Conservation (phyloP, 768 basidiomycete species). For the Dacryopinax primogenitus region DNA sequence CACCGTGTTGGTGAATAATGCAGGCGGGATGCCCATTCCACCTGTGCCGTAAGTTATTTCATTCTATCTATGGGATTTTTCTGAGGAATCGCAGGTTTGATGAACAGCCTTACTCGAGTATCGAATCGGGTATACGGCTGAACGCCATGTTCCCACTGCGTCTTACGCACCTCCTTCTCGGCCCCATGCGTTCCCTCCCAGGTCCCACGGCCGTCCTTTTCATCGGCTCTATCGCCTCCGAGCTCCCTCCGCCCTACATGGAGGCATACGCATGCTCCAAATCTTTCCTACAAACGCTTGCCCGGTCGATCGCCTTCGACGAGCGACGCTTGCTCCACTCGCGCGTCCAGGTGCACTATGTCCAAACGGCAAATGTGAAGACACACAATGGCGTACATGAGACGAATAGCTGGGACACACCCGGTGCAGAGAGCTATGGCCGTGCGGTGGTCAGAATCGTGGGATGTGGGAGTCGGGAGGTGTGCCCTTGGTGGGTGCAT, state of each 20-base stretch:
- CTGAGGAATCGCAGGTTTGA: not conserved
- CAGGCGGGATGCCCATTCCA: not conserved
- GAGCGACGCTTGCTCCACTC: constrained; percentile 3
- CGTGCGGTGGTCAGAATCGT: constrained; percentile 6
- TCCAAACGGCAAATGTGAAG: not conserved
- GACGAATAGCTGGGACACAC: not conserved
- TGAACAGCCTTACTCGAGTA: not conserved
- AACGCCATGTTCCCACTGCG: not conserved
- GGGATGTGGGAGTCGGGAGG: not conserved
- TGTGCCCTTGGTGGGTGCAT: constrained; percentile 6
- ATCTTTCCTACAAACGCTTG: not conserved
- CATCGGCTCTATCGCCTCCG: constrained; percentile 3
- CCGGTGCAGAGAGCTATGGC: constrained; percentile 5
- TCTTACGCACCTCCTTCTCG: not conserved
- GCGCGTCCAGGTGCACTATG: not conserved
- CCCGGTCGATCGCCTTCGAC: not conserved
- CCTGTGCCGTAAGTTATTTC: not conserved
- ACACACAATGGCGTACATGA: not conserved
- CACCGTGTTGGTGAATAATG: not conserved
- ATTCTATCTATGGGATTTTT: not conserved
- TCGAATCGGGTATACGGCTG: not conserved
- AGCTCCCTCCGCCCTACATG: not conserved
- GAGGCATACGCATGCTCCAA: not conserved
- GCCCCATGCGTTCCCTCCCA: not conserved
- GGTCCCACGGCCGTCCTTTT: not conserved